These are phyloP conservation scores for Hypholoma fasciculare DNA, from an alignment of 768 basidiomycete species.

Conservation along the genomic window DNA sequence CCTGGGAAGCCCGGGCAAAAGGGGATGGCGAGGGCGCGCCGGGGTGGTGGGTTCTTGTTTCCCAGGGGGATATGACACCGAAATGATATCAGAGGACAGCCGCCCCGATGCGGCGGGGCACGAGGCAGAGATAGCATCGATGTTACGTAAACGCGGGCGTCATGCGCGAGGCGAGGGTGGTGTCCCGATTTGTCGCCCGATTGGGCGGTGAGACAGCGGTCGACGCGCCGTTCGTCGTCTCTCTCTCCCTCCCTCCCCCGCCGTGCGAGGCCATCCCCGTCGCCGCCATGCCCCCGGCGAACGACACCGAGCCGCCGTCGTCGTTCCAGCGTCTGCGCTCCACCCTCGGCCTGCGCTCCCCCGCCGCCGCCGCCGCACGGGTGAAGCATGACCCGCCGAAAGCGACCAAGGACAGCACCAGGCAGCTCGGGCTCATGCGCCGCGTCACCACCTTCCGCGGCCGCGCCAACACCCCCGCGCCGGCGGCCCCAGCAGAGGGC, in stretches of 20 bases:
- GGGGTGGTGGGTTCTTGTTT: too few relatives aligned
- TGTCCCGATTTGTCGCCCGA: neutral
- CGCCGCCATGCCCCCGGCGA: slow-evolving; percentile 24
- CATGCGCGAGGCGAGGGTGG: neutral
- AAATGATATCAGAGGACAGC: neutral
- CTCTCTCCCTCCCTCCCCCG: slow-evolving; percentile 19
- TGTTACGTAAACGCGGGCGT: neutral
- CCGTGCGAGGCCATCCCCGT: slow-evolving; percentile 30
- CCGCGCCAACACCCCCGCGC: slow-evolving; percentile 8
- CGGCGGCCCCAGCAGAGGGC: neutral
- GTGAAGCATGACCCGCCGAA: slow-evolving; percentile 33
- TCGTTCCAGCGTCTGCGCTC: slow-evolving; percentile 67
- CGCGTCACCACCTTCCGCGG: slow-evolving; percentile 28
- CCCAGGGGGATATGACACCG: neutral
- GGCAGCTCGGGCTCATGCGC: slow-evolving; percentile 17
- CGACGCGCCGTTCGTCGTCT: neutral
- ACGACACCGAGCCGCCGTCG: slow-evolving; percentile 27
- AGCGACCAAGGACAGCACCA: slow-evolving; percentile 11
- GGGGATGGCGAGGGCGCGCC: too few relatives aligned
- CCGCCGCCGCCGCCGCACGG: slow-evolving; percentile 63
- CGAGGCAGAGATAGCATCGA: neutral
- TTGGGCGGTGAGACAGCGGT: neutral
- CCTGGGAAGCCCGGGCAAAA: too few relatives aligned
- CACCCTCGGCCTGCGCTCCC: slow-evolving; percentile 65
- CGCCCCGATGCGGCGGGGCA: too few relatives aligned